Evolutionary conservation across 345 rosid genomes (phyloP).

Genomic region (Firmiana major): DNA sequence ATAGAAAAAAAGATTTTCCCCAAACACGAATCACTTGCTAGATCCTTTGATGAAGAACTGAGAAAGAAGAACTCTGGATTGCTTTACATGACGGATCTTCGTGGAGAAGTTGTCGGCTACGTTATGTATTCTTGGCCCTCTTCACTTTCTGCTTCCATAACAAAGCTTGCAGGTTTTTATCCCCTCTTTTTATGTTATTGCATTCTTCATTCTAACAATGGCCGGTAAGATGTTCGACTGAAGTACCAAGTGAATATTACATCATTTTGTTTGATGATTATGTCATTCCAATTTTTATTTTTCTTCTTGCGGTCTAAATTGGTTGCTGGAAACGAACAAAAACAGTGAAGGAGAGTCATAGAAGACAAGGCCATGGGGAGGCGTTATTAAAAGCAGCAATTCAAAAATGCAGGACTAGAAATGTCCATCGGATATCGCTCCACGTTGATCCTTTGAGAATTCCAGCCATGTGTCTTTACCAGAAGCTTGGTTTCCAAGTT

Average conservation of each 20-base stretch:
- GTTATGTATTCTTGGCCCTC: slow-evolving; percentile 75
- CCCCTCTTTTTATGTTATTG: too few species aligned
- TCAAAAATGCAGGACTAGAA: slow-evolving; percentile 63
- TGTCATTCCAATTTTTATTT: not conserved
- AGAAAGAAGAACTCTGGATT: slow-evolving; percentile 64
- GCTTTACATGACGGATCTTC: slow-evolving; percentile 37
- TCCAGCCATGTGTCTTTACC: slow-evolving; percentile 65
- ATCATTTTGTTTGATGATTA: not conserved
- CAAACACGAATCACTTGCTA: slow-evolving; percentile 77
- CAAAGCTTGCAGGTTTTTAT: slow-evolving; percentile 72
- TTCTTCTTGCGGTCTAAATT: not conserved
- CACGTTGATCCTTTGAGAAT: slow-evolving; percentile 74
- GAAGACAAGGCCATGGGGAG: slow-evolving; percentile 74
- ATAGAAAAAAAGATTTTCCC: slow-evolving; percentile 73
- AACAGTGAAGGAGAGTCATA: slow-evolving; percentile 64
- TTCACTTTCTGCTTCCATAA: slow-evolving; percentile 65
- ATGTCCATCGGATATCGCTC: slow-evolving; percentile 57
- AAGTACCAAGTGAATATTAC: slow-evolving; percentile 25
- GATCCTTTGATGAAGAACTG: slow-evolving; percentile 61
- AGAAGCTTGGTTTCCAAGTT: slow-evolving; percentile 67
- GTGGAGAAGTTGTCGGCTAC: slow-evolving; percentile 57
- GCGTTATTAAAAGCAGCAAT: slow-evolving; percentile 61
- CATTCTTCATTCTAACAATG: not conserved
- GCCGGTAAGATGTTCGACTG: slow-evolving; percentile 42
- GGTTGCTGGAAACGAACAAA: not conserved